Base-by-base conservation (phyloP, 257 asterid species). In the Solanum gandarillasii region DNA sequence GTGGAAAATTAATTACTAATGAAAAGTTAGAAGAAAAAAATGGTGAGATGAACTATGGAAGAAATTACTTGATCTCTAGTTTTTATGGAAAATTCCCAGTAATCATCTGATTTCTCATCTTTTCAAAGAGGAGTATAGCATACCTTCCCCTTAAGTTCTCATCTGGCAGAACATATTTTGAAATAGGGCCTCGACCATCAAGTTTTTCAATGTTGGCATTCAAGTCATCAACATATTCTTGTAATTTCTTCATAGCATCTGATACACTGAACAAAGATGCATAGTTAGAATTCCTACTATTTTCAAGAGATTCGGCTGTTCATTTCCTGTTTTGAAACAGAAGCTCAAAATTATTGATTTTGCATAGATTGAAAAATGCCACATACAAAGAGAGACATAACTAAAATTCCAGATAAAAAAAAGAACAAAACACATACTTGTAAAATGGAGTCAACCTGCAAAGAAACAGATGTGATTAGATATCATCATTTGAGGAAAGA, bases 371-470 rank as follows among this genome's bases (percentile, higher is more conserved):
- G 67, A 46, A 46, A 79, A 79, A 79, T 14, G 13, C 62, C 85
- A 25, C 67, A 16, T 55, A 55, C 65, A 55, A 20, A 55, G 65
- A 55, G 65, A 55, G 65, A 55, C 65, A 6, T 55, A 20, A 18
- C 65, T 55, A 55, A 55, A 20, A 18, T 55, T 55, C 65, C 25
- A 55, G n/a, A 55, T 55, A 6, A 55, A 55, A 55, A 13, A 18
- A 55, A 55, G 25, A 20, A 7, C 85, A 68, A 71, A 72, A 27
- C 36, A 9, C 86, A 9, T 92, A 97, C 99, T 96, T 93, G 90
- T 97, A 97, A 91, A 97, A 97, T 38, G 99, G 99, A 90, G 99
- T 97, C 95, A 96, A 93, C 96, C 98, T 96, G 98, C 92, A 90
- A 89, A 79, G 23, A 38, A 88, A 84, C 34, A 89, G 84, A 38